These are phyloP conservation scores for Coffea eugenioides DNA, from an alignment of 257 asterid species.

Conservation along the genomic window DNA sequence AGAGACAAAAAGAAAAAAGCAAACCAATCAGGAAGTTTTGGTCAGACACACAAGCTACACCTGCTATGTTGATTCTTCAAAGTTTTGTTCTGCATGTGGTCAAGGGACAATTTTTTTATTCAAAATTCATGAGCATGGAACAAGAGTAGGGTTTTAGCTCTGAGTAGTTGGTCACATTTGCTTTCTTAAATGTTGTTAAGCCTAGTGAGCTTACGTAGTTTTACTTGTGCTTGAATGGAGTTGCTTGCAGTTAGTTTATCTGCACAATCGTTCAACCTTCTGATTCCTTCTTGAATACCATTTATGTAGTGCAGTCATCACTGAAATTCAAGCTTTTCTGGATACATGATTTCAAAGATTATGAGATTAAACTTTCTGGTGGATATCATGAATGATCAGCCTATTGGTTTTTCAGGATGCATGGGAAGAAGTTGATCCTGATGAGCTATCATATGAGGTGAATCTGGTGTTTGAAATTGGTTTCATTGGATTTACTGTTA, in stretches of 20 bases:
- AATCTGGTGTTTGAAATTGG: constrained; percentile 5
- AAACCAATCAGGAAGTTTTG: background rate
- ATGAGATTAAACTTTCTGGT: background rate
- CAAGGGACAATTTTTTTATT: background rate
- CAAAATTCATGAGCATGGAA: too few species aligned
- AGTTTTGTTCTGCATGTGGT: background rate
- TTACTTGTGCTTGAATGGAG: background rate
- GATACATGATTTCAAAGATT: background rate
- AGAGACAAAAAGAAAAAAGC: background rate
- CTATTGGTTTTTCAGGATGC: constrained; percentile 52
- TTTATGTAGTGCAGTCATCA: background rate
- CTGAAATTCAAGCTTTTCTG: background rate
- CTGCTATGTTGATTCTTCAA: background rate
- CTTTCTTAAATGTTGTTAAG: background rate
- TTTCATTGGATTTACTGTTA: background rate
- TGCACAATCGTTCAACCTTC: background rate
- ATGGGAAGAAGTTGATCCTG: constrained; percentile 94
- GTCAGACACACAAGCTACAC: background rate
- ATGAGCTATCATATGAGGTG: constrained; percentile 93
- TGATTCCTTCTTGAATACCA: background rate
- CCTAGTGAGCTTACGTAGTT: background rate
- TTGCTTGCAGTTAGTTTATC: background rate
- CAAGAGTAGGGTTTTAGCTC: background rate
- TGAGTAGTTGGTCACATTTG: background rate
- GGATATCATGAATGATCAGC: background rate